Conservation (phyloP, 108 stramenopile species). For the Pelagomonas calceolata region DNA sequence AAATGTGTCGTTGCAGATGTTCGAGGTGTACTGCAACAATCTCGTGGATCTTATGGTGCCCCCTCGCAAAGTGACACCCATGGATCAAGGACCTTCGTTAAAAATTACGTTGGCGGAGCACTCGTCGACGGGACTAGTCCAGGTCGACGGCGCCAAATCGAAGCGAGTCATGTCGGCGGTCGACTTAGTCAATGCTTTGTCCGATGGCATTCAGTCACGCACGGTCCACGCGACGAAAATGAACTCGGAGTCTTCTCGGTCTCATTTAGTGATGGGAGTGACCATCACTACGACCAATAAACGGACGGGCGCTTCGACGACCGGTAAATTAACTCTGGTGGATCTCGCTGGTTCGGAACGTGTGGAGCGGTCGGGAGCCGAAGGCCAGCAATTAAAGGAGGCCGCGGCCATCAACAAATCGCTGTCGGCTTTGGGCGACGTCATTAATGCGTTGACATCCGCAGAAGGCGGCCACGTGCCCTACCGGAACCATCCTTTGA, state of each 20-base stretch:
- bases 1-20: conserved; percentile 4
- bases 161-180: conserved; percentile 24
- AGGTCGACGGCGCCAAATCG: conserved; percentile 38
- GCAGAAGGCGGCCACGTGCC: conserved; percentile 14
- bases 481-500: conserved; percentile 31
- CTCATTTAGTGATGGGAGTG: conserved; percentile 45
- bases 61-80: conserved; percentile 2
- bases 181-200: conserved; percentile 37
- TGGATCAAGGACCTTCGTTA: conserved; percentile 15
- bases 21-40: conserved; percentile 15
- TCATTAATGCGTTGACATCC: conserved; percentile 21
- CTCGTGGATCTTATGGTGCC: conserved; percentile 7
- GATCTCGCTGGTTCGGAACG: conserved; percentile 36
- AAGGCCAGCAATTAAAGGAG: conserved; percentile 9
- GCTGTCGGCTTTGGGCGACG: conserved; percentile 19
- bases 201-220: conserved; percentile 36
- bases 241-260: conserved; percentile 53
- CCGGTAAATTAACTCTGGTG: conserved; percentile 22
- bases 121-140: conserved; percentile 35
- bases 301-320: conserved; percentile 29
- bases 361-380: conserved; percentile 12
- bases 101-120: conserved; percentile 45
- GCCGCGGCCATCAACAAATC: conserved; percentile 18
- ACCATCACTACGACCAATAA: conserved; percentile 28
- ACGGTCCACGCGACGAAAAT: conserved; percentile 50